Percentiles rank a stretch among this genome's conserved stretches.
Evolutionary conservation across 192 early-diverging fungal genomes (phyloP).

Genomic region (Ramicandelaber brevisporus): DNA sequence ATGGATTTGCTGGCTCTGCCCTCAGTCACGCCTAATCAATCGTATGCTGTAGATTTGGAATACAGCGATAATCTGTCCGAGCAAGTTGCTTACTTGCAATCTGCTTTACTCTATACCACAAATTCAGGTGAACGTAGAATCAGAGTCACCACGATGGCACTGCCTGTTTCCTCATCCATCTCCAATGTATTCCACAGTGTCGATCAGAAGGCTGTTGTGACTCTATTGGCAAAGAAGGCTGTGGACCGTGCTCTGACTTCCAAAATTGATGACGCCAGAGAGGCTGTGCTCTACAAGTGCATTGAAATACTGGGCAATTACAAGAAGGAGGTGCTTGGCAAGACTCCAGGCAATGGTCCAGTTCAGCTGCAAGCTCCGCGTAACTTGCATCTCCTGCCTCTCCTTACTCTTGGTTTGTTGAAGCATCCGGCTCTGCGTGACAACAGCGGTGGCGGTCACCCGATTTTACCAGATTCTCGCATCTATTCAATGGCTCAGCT

Average conservation of each 20-base stretch:
- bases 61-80: slow-evolving; percentile 37
- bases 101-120: slow-evolving; percentile 75
- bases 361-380: slow-evolving; percentile 61
- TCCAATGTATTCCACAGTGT: slow-evolving; percentile 57
- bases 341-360: slow-evolving; percentile 38
- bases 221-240: slow-evolving; percentile 69
- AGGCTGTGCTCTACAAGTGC: slow-evolving; percentile 66
- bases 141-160: slow-evolving; percentile 65
- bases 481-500: slow-evolving; percentile 52
- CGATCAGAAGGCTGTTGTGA: slow-evolving; percentile 61
- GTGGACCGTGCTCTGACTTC: slow-evolving; percentile 65
- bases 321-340: slow-evolving; percentile 48
- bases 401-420: slow-evolving; percentile 51
- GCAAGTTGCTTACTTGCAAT: slow-evolving; percentile 79
- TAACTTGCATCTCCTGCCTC: slow-evolving; percentile 64
- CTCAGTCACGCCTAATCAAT: slow-evolving; percentile 77
- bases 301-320: slow-evolving; percentile 72
- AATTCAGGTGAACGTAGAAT: slow-evolving; percentile 77
- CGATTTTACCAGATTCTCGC: slow-evolving; percentile 52
- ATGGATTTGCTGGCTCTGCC: slow-evolving; percentile 78
- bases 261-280: slow-evolving; percentile 81
- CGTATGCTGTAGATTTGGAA: slow-evolving; percentile 69
- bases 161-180: slow-evolving; percentile 64
- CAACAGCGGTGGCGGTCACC: slow-evolving; percentile 26
- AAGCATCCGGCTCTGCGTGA: slow-evolving; percentile 51